A percentile compares a stretch with the other conserved stretches of the same genome.
Evolutionary conservation across 345 rosid genomes (phyloP).

Genomic region (Syzygium aromaticum): DNA sequence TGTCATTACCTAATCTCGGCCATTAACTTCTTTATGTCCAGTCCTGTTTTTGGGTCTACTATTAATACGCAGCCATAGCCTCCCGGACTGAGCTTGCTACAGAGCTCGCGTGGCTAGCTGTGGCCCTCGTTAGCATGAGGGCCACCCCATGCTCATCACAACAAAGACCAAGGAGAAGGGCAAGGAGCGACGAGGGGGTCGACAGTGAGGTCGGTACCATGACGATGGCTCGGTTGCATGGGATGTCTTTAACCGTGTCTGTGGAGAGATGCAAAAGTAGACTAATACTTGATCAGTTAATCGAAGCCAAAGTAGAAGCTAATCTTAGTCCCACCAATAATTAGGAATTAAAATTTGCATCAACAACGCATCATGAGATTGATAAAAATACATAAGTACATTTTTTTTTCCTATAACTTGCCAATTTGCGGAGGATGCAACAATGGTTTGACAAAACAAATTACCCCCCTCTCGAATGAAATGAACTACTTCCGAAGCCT

Average conservation of each 20-base stretch:
- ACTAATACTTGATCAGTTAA: not conserved
- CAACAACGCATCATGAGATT: not conserved
- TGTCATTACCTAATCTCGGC: not conserved
- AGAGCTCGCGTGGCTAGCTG: not conserved
- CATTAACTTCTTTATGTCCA: not conserved
- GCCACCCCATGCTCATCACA: not conserved
- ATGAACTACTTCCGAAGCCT: not conserved
- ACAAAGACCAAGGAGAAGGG: not conserved
- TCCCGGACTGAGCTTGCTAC: not conserved
- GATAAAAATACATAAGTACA: not conserved
- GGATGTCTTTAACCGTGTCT: not conserved
- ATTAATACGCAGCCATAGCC: not conserved
- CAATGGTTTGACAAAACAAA: not conserved
- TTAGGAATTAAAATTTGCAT: not conserved
- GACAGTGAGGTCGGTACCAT: not conserved
- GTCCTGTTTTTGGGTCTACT: not conserved
- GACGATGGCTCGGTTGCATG: not conserved
- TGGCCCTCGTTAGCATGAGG: no score
- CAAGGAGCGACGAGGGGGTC: not conserved
- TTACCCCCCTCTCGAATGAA: not conserved
- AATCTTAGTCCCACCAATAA: not conserved
- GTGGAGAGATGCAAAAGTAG: not conserved
- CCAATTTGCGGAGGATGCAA: not conserved
- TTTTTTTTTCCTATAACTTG: not conserved
- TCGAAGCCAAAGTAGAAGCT: accelerated